Evolutionary conservation across 176 grass and related monocot genomes (phyloP), one percentile per base, ranked within the genome.

Genomic region (Tuctoria greenei): DNA sequence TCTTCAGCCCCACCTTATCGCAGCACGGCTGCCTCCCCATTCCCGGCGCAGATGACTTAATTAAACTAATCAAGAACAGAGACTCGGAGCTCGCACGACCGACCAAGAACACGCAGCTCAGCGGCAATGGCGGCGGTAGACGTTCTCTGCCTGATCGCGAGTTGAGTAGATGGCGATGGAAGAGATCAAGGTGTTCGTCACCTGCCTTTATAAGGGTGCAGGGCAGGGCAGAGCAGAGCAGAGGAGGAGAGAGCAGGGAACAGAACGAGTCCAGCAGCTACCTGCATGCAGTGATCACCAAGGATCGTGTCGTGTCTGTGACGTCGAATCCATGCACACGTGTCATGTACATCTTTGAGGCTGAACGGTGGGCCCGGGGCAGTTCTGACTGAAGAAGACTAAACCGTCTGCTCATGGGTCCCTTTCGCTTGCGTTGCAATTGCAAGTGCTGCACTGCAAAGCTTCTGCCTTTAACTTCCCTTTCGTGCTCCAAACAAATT

Each of bases 21-120:
- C 92, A 94, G 69, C 92, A 94, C 26, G 92, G 92, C 69, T 91
- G 85, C 85, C 92, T 88, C 31, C 88, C 92, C 92, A 94, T 90
- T 25, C 21, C 16, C 7, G 12, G n/a, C 45, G 31, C 31, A 31
- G 31, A 31, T 31, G 31, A 3, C 31, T 3, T 1, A 3, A 1
- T 31, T 31, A 31, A 2, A 34, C 0, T 17, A 13, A 63, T 14
- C 57, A 26, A 43, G 58, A 18, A 12, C 47, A 28, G 12, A 5
- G 7, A 49, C 46, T 49, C 15, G 14, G 4, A 49, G 43, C 46
- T 49, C 46, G 16, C 46, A 49, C 0, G 35, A 20, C 21, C 23
- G 24, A 14, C 11, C 58, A 31, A 35, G 58, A 60, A 60, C 24
- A 15, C 56, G 23, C 24, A 60, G 72, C 24, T 27, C 16, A 6